Base-by-base conservation (phyloP, 768 basidiomycete genomes). In the Amanita fuliginea region DNA sequence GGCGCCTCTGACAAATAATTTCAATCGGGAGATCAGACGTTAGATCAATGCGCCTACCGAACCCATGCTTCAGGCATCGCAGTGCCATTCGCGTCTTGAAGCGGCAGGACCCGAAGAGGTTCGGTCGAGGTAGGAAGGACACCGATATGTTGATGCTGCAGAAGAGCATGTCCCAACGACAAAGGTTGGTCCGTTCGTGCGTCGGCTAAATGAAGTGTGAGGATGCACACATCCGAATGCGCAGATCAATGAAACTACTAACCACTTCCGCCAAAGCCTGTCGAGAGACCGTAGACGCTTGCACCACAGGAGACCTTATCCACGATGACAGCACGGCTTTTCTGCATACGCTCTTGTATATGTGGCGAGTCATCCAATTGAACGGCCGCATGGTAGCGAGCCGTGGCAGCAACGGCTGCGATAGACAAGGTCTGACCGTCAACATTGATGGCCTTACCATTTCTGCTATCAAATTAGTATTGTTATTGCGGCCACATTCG, bases 21-120 rank as follows among this genome's bases (percentile, higher is more conserved):
- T 64, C 21, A 72, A 67, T 69, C 62, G 62, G 62, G 16, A 62
- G 57, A 3, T 56, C 63, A 67, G 1, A 62, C 57, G 14, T 48
- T 54, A 16, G 57, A n/a, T 26, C 41, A 16, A 11, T 10, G 51
- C 51, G 59, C 60, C 45, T 54, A 72, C 71, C 88, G 78, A 41
- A 91, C 89, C 86, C 91, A 92, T 3, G 89, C 69, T 54, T 86
- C 82, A 2, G 90, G 90, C 86, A 93, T 91, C 46, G 70, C 77
- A 28, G 78, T 78, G 33, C 75, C 67, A 9, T 71, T 68, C 0
- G 83, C 82, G 56, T 90, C 86, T 14, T 77, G 70, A 22, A 90
- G 73, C 8, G 88, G 83, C 3, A 89, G 68, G 14, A 67, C 67
- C 41, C 70, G 57, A 5, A 69, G 70, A 5, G 69, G 59, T 4